Percentiles rank a stretch among this genome's conserved stretches.
Conservation (phyloP, 2,329 filamentous ascomycete species). For the Thelonectria rubi region DNA sequence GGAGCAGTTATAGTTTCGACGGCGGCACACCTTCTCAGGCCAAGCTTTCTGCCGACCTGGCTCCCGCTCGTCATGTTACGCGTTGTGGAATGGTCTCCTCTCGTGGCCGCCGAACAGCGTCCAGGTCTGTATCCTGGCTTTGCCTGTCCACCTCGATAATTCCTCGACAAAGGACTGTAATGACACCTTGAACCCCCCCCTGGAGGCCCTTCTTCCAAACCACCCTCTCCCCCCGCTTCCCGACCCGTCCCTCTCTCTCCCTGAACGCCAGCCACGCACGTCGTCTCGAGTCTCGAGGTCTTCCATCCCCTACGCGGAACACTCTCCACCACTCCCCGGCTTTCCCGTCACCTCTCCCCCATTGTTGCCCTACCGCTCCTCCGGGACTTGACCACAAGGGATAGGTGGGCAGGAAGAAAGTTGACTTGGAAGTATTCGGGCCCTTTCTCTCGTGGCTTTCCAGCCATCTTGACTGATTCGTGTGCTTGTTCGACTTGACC, state of each 20-base stretch:
- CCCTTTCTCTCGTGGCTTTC: neutral
- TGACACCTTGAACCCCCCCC: neutral
- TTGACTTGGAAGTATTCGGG: slow-evolving; percentile 1
- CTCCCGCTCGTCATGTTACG: slow-evolving; percentile 3
- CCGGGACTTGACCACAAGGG: slow-evolving; percentile 10
- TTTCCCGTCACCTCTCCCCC: neutral
- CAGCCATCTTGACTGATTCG: neutral
- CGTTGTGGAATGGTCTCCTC: slow-evolving; percentile 10
- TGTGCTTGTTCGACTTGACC: neutral
- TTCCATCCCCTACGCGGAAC: slow-evolving; percentile 13
- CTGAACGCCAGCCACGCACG: neutral
- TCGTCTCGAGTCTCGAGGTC: neutral
- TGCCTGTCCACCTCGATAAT: neutral
- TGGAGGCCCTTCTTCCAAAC: slow-evolving; percentile 11
- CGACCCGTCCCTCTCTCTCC: neutral
- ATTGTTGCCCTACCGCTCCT: slow-evolving; percentile 13
- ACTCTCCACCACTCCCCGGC: slow-evolving; percentile 16
- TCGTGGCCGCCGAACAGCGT: neutral
- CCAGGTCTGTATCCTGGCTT: neutral
- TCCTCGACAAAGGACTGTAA: too few relatives aligned
- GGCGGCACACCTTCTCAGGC: neutral
- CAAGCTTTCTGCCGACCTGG: neutral
- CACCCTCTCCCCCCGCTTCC: slow-evolving; percentile 10
- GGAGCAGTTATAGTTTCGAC: slow-evolving; percentile 1
- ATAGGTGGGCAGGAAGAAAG: neutral